These are phyloP conservation scores for Pyrus betulifolia DNA, from an alignment of 306 rosid genomes.

Conservation along the genomic window DNA sequence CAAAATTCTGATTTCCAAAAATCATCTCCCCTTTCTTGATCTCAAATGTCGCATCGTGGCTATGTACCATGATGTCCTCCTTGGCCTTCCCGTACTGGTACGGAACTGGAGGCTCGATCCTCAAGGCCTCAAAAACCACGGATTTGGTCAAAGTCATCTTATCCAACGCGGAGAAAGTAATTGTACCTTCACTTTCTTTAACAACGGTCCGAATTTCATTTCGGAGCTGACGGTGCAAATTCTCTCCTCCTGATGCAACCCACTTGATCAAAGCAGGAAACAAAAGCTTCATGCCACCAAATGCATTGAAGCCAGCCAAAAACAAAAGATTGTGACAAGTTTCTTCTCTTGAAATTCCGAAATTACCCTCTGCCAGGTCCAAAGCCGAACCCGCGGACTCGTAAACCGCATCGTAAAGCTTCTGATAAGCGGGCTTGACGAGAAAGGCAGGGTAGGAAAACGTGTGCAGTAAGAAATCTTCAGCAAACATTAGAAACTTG, in stretches of 20 bases:
- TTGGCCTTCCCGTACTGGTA: constrained; percentile 64
- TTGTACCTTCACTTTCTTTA: constrained; percentile 23
- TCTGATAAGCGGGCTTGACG: constrained; percentile 37
- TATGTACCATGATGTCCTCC: constrained; percentile 44
- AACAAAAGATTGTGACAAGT: constrained; percentile 66
- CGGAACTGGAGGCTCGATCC: constrained; percentile 75
- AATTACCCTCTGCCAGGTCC: constrained; percentile 38
- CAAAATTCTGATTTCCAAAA: constrained; percentile 69
- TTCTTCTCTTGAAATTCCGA: constrained; percentile 44
- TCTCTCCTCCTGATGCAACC: constrained; percentile 47
- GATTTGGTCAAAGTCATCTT: constrained; percentile 58
- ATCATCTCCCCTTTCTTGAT: constrained; percentile 69
- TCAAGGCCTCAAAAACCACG: constrained; percentile 44
- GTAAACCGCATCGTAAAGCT: constrained; percentile 32
- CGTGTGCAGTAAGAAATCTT: constrained; percentile 42
- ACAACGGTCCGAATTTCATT: constrained; percentile 51
- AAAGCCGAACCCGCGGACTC: constrained; percentile 18
- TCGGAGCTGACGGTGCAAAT: constrained; percentile 34
- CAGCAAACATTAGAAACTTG: constrained; percentile 25
- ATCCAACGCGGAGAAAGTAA: constrained; percentile 29
- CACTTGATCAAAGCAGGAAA: constrained; percentile 52
- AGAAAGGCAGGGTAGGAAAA: constrained; percentile 41
- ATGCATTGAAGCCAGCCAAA: constrained; percentile 56
- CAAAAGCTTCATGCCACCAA: constrained; percentile 52
- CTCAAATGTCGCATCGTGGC: constrained; percentile 50